Base-by-base conservation (phyloP, 768 basidiomycete genomes). In the Suillus discolor region DNA sequence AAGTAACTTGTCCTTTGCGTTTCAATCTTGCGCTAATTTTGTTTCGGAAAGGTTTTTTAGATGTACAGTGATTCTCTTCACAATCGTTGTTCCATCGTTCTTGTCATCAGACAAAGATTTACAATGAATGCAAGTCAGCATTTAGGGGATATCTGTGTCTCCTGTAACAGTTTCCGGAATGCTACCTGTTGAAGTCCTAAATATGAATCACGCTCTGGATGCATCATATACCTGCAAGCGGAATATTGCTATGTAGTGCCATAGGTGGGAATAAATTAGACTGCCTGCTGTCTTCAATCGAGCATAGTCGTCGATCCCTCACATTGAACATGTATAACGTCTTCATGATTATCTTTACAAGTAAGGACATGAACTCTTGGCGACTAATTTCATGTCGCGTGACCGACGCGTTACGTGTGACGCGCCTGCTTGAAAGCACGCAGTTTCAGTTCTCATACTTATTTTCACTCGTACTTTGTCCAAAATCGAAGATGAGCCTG, bases 401-500 rank as follows among this genome's bases (percentile, higher is more conserved):
- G 72, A 78, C 67, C 20, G 3, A 57, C 61, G 62, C 63, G 70
- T 77, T 63, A 71, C 68, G 45, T 68, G 75, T 76, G 67, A 78
- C 72, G 25, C 38, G 62, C 63, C 54, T 71, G 44, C 51, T 45
- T n/a, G 4, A 62, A 61, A 74, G 76, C 71, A 68, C 74, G 54
- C 66, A 51, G 44, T 54, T 66, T 9, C 6, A 20, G 4, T 55
- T 55, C 61, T 39, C 45, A 42, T 53, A 49, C 18, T 49, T 51
- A 57, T 31, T 41, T 34, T 57, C 28, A 61, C 57, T 23, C 42
- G 11, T 36, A 49, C 61, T 47, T 61, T 65, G 8, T 67, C 65
- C 57, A 38, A 31, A 28, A 49, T 61, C 25, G 62, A 67, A 61
- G 16, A 88, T 87, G 86, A 80, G 83, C 66, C 79, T 88, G 61